Evolutionary conservation across 192 early-diverging fungal genomes (phyloP).

Genomic region (Mortierella hygrophila): DNA sequence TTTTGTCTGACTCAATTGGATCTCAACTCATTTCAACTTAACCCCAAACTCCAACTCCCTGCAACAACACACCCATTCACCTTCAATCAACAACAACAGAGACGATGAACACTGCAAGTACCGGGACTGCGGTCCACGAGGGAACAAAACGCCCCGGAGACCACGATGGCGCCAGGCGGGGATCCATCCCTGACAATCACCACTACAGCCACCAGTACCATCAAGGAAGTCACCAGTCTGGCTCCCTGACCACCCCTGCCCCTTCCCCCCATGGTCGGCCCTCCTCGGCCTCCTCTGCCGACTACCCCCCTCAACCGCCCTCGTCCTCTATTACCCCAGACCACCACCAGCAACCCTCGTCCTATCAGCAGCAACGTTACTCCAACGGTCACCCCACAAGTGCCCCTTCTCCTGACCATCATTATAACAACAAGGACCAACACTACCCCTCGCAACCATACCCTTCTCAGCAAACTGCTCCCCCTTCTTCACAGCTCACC

Average conservation of each 20-base stretch:
- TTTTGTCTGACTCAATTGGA: background rate
- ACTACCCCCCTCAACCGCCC: slow-evolving; percentile 6
- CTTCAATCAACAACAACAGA: slow-evolving; percentile 10
- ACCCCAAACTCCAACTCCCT: too few relatives aligned
- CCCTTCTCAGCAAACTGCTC: background rate
- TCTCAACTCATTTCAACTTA: background rate
- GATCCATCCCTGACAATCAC: slow-evolving; percentile 33
- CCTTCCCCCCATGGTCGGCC: slow-evolving; percentile 32
- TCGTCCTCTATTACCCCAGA: background rate
- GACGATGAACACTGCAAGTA: slow-evolving; percentile 10
- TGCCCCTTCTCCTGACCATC: slow-evolving; percentile 18
- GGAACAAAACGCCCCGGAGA: slow-evolving; percentile 2
- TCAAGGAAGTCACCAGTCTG: background rate
- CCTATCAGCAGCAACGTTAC: slow-evolving; percentile 23
- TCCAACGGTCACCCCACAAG: slow-evolving; percentile 28
- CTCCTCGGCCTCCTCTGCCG: slow-evolving; percentile 1
- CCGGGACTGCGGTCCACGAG: slow-evolving; percentile 16
- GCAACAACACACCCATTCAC: background rate
- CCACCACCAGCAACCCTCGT: background rate
- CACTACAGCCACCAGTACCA: slow-evolving; percentile 7
- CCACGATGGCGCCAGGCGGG: slow-evolving; percentile 12
- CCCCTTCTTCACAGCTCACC: slow-evolving; percentile 18
- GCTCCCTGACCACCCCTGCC: slow-evolving; percentile 25
- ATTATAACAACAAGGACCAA: slow-evolving; percentile 20
- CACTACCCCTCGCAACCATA: slow-evolving; percentile 7